These are phyloP conservation scores for Asterophora parasitica DNA, from an alignment of 768 basidiomycete species.

Conservation along the genomic window DNA sequence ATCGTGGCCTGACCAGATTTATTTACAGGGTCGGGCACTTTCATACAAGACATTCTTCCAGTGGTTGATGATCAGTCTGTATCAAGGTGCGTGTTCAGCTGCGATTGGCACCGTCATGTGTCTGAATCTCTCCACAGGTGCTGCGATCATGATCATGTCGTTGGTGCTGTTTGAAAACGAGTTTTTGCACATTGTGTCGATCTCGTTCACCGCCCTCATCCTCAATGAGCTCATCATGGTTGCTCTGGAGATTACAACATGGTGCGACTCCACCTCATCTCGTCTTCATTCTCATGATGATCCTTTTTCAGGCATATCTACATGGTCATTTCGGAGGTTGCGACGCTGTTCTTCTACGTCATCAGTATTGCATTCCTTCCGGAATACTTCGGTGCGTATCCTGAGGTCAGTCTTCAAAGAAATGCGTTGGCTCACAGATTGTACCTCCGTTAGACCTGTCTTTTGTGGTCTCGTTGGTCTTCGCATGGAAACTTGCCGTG, in stretches of 20 bases:
- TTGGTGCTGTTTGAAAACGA: constrained; percentile 95
- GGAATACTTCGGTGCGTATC: constrained; percentile 86
- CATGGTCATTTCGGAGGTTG: constrained; percentile 90
- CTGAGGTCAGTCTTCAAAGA: background rate
- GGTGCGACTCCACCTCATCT: constrained; percentile 42
- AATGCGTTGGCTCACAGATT: constrained; percentile 6
- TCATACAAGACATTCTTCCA: constrained; percentile 98
- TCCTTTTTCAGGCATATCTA: constrained; percentile 71
- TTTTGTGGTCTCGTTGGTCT: constrained; percentile 84
- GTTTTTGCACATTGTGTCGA: constrained; percentile 96
- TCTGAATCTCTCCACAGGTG: constrained; percentile 45
- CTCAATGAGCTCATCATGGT: constrained; percentile 99
- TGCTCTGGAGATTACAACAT: constrained; percentile 94
- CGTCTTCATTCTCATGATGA: background rate
- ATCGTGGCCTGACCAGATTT: background rate
- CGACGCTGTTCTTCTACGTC: constrained; percentile 84
- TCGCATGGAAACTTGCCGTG: constrained; percentile 92
- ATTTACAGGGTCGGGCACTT: constrained; percentile 75
- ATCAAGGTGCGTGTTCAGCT: constrained; percentile 65
- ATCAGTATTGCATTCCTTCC: constrained; percentile 91
- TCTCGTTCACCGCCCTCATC: constrained; percentile 94
- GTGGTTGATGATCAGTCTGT: constrained; percentile 96
- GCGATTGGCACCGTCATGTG: background rate
- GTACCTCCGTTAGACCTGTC: constrained; percentile 60
- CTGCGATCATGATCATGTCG: constrained; percentile 98